Base-by-base conservation (phyloP, 345 rosid species). In the Lepidium aucheri region DNA sequence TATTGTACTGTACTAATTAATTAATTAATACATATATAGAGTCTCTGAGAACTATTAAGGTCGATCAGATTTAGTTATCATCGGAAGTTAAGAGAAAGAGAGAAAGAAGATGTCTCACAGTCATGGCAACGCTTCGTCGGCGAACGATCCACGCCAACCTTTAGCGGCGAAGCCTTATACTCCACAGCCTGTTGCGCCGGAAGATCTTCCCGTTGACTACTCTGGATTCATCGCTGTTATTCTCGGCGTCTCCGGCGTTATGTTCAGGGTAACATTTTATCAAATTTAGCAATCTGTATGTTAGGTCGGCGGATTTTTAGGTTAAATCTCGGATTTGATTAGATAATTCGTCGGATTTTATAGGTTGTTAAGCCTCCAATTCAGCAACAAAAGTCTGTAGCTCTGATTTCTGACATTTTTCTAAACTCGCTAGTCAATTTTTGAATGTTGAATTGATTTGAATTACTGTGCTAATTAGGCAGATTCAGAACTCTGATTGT, bases 151-250 rank as follows among this genome's bases (percentile, higher is more conserved):
- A 32, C 88, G 97, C 35, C 92, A 79, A 74, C 96, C 96, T 9
- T 83, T 74, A 26, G 76, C 96, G 60, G 96, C 87, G 53, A 90
- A 80, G 67, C 93, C 89, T 9, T 94, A 76, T 73, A 79, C 73
- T 47, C 51, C 84, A 1, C 74, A 69, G 15, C 56, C 74, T 49
- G 84, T 84, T 20, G 67, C 84, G 7, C 81, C 90, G 49, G 86
- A 94, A 65, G 99, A 90, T 72, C 81, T 90, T n/a, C 99, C 99
- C 36, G 81, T 94, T 39, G 99, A 94, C 72, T 90, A 94, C 79
- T 82, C 96, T 3, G 99, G 96, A 67, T 90, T 94, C 80, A 83
- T 90, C 62, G 99, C 97, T 52, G 95, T 94, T 18, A 70, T 90
- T 68, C 83, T 88, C 65, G 99, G 99, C 32, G 74, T 94, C 20